Percentiles rank a stretch among this genome's conserved stretches.
These are phyloP conservation scores for Parsonsia alboflavescens DNA, from an alignment of 257 asterid genomes.

Conservation along the genomic window DNA sequence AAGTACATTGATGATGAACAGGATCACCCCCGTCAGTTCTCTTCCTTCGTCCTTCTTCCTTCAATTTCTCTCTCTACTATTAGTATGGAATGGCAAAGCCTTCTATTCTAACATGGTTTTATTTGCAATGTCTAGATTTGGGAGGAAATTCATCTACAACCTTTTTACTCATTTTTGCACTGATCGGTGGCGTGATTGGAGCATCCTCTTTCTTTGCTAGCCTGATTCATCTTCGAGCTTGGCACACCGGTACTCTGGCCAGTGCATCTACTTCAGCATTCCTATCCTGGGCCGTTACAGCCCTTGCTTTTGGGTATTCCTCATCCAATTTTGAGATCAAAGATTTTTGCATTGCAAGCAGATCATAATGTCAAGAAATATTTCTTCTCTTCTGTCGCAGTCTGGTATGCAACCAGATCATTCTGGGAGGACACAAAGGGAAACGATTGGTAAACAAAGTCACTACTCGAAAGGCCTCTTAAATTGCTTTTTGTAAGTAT, in stretches of 20 bases:
- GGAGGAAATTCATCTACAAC: conserved; percentile 70
- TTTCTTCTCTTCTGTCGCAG: conserved; percentile 26
- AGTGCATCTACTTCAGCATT: conserved; percentile 50
- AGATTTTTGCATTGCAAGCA: no score
- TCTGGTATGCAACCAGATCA: conserved; percentile 73
- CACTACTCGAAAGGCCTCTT: neutral
- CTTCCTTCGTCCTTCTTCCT: neutral
- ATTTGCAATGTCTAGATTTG: conserved; percentile 40
- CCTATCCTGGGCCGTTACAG: conserved; percentile 50
- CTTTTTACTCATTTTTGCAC: conserved; percentile 52
- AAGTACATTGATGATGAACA: conserved; percentile 83
- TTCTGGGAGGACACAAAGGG: conserved; percentile 73
- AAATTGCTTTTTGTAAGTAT: no score
- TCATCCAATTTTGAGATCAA: neutral
- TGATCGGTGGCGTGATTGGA: conserved; percentile 56
- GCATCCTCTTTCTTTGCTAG: conserved; percentile 49
- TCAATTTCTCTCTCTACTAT: no score
- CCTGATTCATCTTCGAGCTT: conserved; percentile 40
- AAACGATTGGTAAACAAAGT: conserved; percentile 55
- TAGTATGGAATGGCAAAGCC: neutral
- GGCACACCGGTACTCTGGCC: conserved; percentile 49
- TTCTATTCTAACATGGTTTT: neutral
- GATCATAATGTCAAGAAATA: no score
- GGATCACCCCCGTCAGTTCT: conserved; percentile 56
- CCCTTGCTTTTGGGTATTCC: conserved; percentile 66